A percentile compares a stretch with the other conserved stretches of the same genome.
Conservation (phyloP, 805 yeast species). For the Kodamaea laetipori region DNA sequence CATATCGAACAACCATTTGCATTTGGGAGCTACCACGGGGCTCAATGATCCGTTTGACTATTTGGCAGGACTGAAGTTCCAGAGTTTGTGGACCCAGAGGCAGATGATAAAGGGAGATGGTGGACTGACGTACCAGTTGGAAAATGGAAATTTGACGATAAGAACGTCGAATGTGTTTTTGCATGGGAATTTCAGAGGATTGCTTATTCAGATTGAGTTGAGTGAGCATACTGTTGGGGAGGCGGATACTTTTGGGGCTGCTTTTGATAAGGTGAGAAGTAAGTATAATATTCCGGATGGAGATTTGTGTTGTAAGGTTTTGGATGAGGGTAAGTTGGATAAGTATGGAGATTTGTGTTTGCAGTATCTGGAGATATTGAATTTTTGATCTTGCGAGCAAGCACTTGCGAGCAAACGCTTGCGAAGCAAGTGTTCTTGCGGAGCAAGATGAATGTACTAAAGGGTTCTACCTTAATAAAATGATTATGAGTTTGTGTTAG, state of each 20-base stretch:
- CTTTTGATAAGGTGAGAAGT: conserved; percentile 29
- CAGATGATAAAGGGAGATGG: conserved; percentile 76
- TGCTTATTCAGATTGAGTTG: conserved; percentile 59
- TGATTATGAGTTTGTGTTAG: too few relatives aligned
- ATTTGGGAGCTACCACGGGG: conserved; percentile 56
- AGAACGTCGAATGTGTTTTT: conserved; percentile 71
- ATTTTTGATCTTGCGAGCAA: conserved; percentile 28
- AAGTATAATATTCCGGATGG: conserved; percentile 46
- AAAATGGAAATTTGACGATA: conserved; percentile 52
- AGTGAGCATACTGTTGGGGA: conserved; percentile 18
- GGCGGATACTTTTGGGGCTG: conserved; percentile 11
- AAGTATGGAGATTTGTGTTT: conserved; percentile 42
- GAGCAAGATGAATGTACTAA: too few relatives aligned
- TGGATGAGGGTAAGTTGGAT: conserved; percentile 30
- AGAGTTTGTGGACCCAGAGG: conserved; percentile 67
- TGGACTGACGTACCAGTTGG: conserved; percentile 64
- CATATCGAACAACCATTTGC: conserved; percentile 42
- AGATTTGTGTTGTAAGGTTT: conserved; percentile 32
- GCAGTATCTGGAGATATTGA: conserved; percentile 44
- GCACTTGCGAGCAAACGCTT: too few relatives aligned
- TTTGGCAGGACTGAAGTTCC: conserved; percentile 58
- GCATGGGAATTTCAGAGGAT: conserved; percentile 74
- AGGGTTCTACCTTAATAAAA: too few relatives aligned
- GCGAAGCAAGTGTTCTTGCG: too few relatives aligned
- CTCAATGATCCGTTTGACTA: conserved; percentile 58